These are phyloP conservation scores for Ogataea minuta DNA, from an alignment of 805 yeast species.

Conservation along the genomic window DNA sequence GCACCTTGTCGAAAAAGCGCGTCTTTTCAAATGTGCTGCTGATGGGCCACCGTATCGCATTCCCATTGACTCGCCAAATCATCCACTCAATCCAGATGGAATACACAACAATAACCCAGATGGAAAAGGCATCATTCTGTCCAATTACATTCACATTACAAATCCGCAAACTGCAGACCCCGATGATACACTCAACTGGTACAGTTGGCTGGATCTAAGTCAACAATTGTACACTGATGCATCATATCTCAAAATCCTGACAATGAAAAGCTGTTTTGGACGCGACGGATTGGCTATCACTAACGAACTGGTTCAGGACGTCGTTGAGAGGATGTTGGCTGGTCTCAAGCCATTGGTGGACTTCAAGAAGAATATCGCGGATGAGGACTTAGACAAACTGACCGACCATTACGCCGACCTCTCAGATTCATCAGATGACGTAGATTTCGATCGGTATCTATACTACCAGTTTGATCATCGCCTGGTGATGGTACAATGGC, in stretches of 20 bases:
- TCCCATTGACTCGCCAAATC: constrained; percentile 28
- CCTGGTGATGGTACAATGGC: constrained; percentile 39
- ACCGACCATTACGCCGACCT: constrained; percentile 18
- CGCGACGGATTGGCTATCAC: constrained; percentile 26
- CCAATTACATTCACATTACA: constrained; percentile 27
- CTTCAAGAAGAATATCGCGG: constrained; percentile 18
- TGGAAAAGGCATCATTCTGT: constrained; percentile 22
- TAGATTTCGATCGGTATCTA: constrained; percentile 29
- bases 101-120: constrained; percentile 28
- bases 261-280: constrained; percentile 29
- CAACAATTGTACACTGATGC: constrained; percentile 41
- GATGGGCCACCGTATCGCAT: constrained; percentile 33
- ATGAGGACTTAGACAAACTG: constrained; percentile 18
- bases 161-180: constrained; percentile 22
- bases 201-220: constrained; percentile 37
- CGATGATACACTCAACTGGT: constrained; percentile 31
- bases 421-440: neutral
- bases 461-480: constrained; percentile 35
- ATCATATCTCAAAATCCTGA: constrained; percentile 36
- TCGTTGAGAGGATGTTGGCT: constrained; percentile 31
- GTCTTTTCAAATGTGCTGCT: constrained; percentile 28
- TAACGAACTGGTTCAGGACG: constrained; percentile 30
- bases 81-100: constrained; percentile 29
- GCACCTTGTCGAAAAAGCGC: constrained; percentile 27
- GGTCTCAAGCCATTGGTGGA: constrained; percentile 29